Evolutionary conservation across 495 filamentous ascomycete genomes (phyloP), one percentile per base, ranked within the genome.

Genomic region (Podospora pseudocomata): DNA sequence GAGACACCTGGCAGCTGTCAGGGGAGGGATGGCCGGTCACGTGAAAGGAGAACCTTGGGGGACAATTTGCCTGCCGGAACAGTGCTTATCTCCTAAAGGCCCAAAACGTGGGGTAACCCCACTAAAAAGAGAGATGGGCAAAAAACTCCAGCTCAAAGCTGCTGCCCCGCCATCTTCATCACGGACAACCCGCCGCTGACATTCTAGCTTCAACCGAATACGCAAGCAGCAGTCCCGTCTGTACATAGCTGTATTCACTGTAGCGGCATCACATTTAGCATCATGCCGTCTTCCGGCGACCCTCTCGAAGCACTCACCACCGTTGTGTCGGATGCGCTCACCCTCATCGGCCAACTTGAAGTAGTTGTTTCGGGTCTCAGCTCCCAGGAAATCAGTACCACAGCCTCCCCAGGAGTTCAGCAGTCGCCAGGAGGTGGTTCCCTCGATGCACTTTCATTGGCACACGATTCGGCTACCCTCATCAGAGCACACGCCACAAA

Each of bases 401-500:
- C 71, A 13, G 19, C n/a, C 23, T 58, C 18, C 23, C 7, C 39
- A 3, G 9, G 5, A 49, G 5, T 13, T 49, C 55, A 58, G 19
- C 55, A 60, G 23, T 53, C 56, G 11, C 57, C 60, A 44, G 34
- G 65, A 16, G 30, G 19, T 27, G 23, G 28, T n/a, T 1, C 76
- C 0, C 58, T 81, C 56, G 80, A 83, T 63, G 92, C 72, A 68
- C 82, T 76, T 26, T 71, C 78, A 30, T 81, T 94, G 65, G 87
- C 93, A 20, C 83, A 85, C 70, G 86, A 89, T 71, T 84, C 88
- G 1, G 84, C 90, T 1, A 82, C 80, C 26, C 81, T 92, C 4
- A 86, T 97, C 59, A 88, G 85, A 73, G 90, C 93, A 0, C 92
- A 96, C 72, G 86, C 88, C 5, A 97, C 93, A 39, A 96, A 95